Base-by-base conservation (phyloP, 1,284 basidiomycete species). In the Porodaedalea pini region DNA sequence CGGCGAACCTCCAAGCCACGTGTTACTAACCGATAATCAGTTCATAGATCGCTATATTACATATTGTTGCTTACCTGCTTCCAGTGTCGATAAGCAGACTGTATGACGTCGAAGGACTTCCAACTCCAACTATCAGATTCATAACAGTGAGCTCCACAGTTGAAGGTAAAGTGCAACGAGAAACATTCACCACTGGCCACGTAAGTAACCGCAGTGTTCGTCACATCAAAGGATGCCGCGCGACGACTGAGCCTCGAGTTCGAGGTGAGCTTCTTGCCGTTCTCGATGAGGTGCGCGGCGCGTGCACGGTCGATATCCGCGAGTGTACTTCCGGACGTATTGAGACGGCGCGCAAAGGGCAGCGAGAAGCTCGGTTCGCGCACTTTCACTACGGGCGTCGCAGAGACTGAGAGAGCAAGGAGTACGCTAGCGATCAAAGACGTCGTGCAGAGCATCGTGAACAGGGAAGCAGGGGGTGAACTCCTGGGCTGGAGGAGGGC, bases 1-100 rank as follows among this genome's bases (percentile, higher is more conserved):
- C n/a, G n/a, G n/a, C 36, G n/a, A 37, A 37, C 36, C 36, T 37
- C 67, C 67, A 19, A 68, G 56, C 66, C 67, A 68, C 23, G 64
- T 68, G 40, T 66, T 68, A 37, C 36, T 37, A n/a, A 4, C 2
- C 45, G 63, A 45, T 8, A 55, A 57, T 19, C 36, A n/a, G 11
- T 37, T 37, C 36, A 3, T 37, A 10, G n/a, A 10, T 37, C n/a
- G 36, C n/a, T n/a, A 13, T 13, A 10, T 2, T 8, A 37, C 36
- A 37, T 2, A 37, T 4, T 13, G n/a, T 37, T 37, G n/a, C 36
- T 37, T 37, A 37, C 36, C 36, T 37, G 36, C 36, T 37, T 37
- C 52, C 57, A 6, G 60, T 58, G 39, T 57, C 59, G 2, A 61
- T 51, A 13, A 59, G 32, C 13, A 61, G 53, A 13, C 36, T 27